Base-by-base conservation (phyloP, 306 rosid species). In the Fagus crenata region DNA sequence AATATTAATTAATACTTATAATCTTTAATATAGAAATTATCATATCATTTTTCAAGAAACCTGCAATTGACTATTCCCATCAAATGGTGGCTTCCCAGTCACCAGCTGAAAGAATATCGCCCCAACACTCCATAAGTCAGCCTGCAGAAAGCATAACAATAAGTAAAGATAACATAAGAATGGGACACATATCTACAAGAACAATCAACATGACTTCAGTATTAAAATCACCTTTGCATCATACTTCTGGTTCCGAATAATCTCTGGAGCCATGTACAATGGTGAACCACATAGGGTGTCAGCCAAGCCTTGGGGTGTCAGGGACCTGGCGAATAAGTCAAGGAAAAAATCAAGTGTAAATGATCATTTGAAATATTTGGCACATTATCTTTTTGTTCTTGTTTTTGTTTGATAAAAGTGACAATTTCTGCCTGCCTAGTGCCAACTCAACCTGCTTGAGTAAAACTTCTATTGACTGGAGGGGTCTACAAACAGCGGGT, bases 111-210 rank as follows among this genome's bases (percentile, higher is more conserved):
- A 96, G 78, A 96, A 84, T 78, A 92, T 91, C 77, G 99, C 93
- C 67, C 99, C 99, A 64, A 96, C 99, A 73, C 99, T 96, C 99
- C 99, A 92, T 72, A 96, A 88, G 87, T 96, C 99, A 74, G 98
- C 99, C 99, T 96, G 89, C 83, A 86, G 49, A 67, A 41, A 83
- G n/a, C 74, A 79, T 11, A 74, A 17, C 7, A 67, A 28, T 28
- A 58, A 49, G 33, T 51, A 63, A 42, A 54, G 58, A 73, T 65
- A 49, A 43, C 55, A 74, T 4, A 51, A 75, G 71, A 63, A n/a
- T 17, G 35, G 71, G 35, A 68, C 49, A 60, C 11, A 35, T 72
- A 39, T 72, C 46, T 4, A 71, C n/a, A 75, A 77, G 53, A 49
- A 22, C 49, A 76, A 36, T 73, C 39, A 74, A 17, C 14, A 28